These are phyloP conservation scores for Podospora bellae-mahoneyi DNA, from an alignment of 495 filamentous ascomycete genomes.

Conservation along the genomic window DNA sequence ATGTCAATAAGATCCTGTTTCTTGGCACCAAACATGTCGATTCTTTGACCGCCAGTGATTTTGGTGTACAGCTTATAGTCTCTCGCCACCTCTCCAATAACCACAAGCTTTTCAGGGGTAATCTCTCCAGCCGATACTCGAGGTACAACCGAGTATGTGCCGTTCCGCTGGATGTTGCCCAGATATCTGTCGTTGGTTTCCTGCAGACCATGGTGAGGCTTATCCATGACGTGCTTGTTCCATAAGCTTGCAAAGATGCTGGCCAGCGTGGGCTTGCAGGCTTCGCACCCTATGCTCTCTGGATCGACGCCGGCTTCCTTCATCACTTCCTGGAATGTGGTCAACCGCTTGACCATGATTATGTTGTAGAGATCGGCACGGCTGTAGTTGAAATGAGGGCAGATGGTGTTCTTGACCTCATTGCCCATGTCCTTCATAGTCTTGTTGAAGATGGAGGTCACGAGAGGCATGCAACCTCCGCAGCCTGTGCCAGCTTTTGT, in stretches of 20 bases:
- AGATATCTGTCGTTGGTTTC: constrained; percentile 93
- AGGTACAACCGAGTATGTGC: constrained; percentile 88
- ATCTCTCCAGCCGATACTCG: constrained; percentile 87
- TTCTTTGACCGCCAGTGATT: constrained; percentile 92
- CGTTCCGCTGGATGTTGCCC: constrained; percentile 94
- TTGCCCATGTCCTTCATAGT: constrained; percentile 88
- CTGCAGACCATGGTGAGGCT: constrained; percentile 72
- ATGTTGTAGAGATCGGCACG: constrained; percentile 91
- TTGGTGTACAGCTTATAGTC: constrained; percentile 89
- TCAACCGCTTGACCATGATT: constrained; percentile 75
- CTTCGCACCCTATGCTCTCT: constrained; percentile 79
- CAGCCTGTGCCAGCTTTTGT: constrained; percentile 95
- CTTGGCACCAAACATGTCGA: constrained; percentile 92
- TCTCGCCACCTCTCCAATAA: constrained; percentile 84
- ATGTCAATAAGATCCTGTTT: constrained; percentile 91
- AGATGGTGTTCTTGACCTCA: constrained; percentile 86
- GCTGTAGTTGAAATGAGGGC: constrained; percentile 82
- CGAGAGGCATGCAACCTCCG: constrained; percentile 90
- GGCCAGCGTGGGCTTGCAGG: constrained; percentile 83
- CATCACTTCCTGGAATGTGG: constrained; percentile 79
- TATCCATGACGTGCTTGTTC: constrained; percentile 83
- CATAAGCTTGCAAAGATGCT: constrained; percentile 82
- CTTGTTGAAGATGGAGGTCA: constrained; percentile 89
- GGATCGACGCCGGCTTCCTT: constrained; percentile 70
- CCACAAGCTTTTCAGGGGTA: constrained; percentile 83